Percentiles rank a stretch among this genome's conserved stretches.
These are phyloP conservation scores for Primulina tabacum DNA, from an alignment of 257 asterid species.

Conservation along the genomic window DNA sequence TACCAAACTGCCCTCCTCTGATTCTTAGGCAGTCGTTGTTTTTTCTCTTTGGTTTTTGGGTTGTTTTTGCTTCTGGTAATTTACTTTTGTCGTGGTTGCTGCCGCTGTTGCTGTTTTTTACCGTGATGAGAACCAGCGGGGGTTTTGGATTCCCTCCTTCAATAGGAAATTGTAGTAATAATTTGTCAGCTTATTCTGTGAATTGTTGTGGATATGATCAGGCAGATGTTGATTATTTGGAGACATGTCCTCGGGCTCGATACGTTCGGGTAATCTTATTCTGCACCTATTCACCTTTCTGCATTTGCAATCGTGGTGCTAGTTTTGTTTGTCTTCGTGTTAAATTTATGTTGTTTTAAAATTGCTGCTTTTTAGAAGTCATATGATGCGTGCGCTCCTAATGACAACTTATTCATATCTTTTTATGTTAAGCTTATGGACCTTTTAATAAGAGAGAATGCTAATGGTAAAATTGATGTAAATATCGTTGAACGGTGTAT, in stretches of 20 bases:
- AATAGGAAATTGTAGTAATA: slow-evolving; percentile 22
- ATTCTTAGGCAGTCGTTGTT: slow-evolving; percentile 9
- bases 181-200: slow-evolving; percentile 24
- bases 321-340: not conserved
- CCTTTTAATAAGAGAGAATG: not conserved
- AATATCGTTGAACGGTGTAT: too few species aligned
- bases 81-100: slow-evolving; percentile 22
- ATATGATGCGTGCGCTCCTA: not conserved
- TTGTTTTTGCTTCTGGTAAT: slow-evolving; percentile 19
- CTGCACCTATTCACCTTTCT: not conserved
- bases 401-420: not conserved
- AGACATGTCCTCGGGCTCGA: slow-evolving; percentile 57
- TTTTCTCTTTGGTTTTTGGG: slow-evolving; percentile 18
- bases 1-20: slow-evolving; percentile 22
- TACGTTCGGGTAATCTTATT: slow-evolving; percentile 54
- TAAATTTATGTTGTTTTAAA: not conserved
- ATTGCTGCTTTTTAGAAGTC: slow-evolving; percentile 2
- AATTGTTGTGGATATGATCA: slow-evolving; percentile 26
- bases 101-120: not conserved
- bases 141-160: slow-evolving; percentile 32
- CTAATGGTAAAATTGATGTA: too few species aligned
- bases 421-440: not conserved
- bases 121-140: slow-evolving; percentile 43
- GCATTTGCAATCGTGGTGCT: not conserved
- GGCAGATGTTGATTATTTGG: slow-evolving; percentile 46